Conservation (phyloP, 225 moss, liverwort and hornwort genomes). For the Asterella californica region DNA sequence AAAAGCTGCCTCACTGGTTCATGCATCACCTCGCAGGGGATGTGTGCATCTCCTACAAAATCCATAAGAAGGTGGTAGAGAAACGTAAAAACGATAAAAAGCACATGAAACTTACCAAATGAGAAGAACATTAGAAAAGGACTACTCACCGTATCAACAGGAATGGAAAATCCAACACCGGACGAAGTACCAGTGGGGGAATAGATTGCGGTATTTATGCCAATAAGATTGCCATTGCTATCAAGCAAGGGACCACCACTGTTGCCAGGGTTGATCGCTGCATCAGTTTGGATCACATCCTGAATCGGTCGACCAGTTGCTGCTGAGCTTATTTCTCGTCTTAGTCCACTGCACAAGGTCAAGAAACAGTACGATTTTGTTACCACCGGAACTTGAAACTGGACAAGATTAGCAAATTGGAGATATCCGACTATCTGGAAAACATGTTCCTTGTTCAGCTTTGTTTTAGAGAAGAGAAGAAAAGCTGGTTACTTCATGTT, state of each 20-base stretch:
- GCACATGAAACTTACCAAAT: background rate
- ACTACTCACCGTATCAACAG: conserved; percentile 85
- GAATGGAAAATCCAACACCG: conserved; percentile 98
- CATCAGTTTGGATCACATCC: conserved; percentile 98
- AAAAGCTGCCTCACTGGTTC: background rate
- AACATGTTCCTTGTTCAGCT: background rate
- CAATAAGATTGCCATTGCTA: conserved; percentile 89
- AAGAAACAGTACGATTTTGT: background rate
- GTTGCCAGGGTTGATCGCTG: conserved; percentile 98
- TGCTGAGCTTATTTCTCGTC: conserved; percentile 97
- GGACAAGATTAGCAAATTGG: background rate
- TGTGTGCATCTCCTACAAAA: background rate
- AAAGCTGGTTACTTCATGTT: background rate
- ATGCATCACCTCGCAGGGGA: too few species aligned
- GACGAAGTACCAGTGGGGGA: conserved; percentile 97
- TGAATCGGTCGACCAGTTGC: conserved; percentile 99
- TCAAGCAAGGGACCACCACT: conserved; percentile 97
- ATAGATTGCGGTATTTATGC: conserved; percentile 97
- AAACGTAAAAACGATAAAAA: background rate
- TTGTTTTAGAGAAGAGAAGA: background rate
- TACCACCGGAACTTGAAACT: background rate
- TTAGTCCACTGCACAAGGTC: conserved; percentile 62
- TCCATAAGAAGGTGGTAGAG: background rate
- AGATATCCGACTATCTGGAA: too few species aligned
- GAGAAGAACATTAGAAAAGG: background rate